A percentile compares a stretch with the other conserved stretches of the same genome.
Evolutionary conservation across 768 basidiomycete genomes (phyloP).

Genomic region (Lactifluus volemus): DNA sequence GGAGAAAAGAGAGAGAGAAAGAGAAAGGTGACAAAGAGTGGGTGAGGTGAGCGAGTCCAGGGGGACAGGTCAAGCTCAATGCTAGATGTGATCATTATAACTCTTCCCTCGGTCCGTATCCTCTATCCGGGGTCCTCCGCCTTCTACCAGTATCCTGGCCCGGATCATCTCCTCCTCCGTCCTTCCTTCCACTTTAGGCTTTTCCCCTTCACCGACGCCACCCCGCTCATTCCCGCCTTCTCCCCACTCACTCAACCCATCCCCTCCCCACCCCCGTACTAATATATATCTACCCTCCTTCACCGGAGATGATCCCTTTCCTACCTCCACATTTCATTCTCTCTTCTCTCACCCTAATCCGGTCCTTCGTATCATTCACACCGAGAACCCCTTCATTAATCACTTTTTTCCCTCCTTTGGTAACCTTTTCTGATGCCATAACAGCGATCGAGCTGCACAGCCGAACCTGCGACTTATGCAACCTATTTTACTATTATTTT

Average conservation of each 20-base stretch:
- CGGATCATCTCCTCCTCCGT: constrained; percentile 15
- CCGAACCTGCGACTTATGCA: constrained; percentile 7
- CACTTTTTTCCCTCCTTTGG: background rate
- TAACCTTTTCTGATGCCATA: background rate
- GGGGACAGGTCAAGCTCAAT: background rate
- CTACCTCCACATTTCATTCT: background rate
- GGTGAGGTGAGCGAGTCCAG: background rate
- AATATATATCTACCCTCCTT: too few species aligned
- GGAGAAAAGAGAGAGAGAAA: background rate
- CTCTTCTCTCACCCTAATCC: background rate
- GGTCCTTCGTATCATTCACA: background rate
- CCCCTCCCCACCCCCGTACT: too few species aligned
- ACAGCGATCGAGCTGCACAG: constrained; percentile 6
- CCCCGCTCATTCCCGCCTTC: constrained; percentile 3
- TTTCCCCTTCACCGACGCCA: constrained; percentile 12
- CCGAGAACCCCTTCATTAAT: background rate
- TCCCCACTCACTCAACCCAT: background rate
- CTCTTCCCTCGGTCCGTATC: constrained; percentile 6
- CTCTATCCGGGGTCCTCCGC: constrained; percentile 12
- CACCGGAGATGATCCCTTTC: too few species aligned
- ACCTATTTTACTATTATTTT: background rate
- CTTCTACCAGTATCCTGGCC: constrained; percentile 1
- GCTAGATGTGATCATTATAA: background rate
- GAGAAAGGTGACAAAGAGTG: background rate
- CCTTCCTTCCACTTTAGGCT: background rate